These are phyloP conservation scores for Casuarina equisetifolia DNA, from an alignment of 306 rosid species.

Conservation along the genomic window DNA sequence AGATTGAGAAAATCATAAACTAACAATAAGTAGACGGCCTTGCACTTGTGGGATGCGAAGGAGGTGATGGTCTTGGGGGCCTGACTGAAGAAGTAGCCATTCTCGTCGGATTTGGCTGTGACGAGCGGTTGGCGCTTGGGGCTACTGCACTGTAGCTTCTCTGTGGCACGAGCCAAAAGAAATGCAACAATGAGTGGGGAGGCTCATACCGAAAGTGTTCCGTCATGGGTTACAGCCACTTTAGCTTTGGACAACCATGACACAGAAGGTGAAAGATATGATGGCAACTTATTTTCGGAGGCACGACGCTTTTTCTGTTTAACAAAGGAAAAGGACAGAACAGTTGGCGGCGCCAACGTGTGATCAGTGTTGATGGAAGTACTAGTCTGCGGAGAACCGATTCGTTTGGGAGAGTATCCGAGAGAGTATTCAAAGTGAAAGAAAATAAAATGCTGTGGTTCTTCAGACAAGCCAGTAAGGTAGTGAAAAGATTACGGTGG, in stretches of 20 bases:
- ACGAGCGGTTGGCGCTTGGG: conserved; percentile 38
- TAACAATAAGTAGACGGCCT: neutral
- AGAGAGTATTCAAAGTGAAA: no score
- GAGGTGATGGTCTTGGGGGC: conserved; percentile 63
- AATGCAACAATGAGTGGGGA: neutral
- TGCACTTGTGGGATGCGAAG: conserved; percentile 72
- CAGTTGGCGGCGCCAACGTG: no score
- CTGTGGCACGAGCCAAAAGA: conserved; percentile 54
- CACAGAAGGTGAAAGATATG: no score
- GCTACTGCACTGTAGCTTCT: conserved; percentile 71
- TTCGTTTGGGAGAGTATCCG: no score
- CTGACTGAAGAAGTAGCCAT: conserved; percentile 69
- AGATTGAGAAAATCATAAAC: no score
- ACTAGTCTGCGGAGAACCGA: no score
- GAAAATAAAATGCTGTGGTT: no score
- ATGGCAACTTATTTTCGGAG: no score
- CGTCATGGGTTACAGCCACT: neutral
- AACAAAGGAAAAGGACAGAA: no score
- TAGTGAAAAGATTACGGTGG: neutral
- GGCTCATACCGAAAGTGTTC: neutral
- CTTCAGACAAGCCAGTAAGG: no score
- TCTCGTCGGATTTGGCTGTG: conserved; percentile 52
- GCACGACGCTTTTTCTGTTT: neutral
- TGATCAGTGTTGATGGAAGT: no score
- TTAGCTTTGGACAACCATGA: no score